A percentile compares a stretch with the other conserved stretches of the same genome.
phyloP scores from a whole-genome alignment of 2,329 filamentous ascomycete species.

The Cadophora sp. region DNA sequence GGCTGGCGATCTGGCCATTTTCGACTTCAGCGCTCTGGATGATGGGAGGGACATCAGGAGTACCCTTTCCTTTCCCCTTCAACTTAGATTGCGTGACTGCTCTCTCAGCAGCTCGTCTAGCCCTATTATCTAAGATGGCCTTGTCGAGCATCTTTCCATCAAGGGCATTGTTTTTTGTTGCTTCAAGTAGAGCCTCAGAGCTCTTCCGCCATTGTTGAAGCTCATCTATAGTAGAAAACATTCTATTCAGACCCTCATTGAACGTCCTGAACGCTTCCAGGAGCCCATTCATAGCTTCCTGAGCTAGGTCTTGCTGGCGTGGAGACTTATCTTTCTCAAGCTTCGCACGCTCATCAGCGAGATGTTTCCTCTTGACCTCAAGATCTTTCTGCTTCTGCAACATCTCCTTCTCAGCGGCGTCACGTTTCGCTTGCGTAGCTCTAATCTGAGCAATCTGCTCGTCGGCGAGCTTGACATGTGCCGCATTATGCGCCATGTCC shows the following conservation, averaged over 20 bases:
- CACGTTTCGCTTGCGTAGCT: neutral
- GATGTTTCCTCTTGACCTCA: neutral
- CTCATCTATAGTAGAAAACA: neutral
- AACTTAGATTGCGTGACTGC: neutral
- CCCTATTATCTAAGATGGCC: neutral
- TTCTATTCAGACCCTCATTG: neutral
- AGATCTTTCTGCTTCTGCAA: neutral
- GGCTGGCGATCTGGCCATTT: neutral
- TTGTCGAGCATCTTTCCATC: neutral
- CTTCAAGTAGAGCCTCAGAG: too few species aligned
- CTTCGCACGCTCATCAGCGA: neutral
- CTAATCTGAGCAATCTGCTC: neutral
- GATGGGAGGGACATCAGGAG: slow-evolving; percentile 1
- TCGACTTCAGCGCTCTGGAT: neutral
- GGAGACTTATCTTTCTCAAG: neutral
- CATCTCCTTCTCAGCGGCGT: slow-evolving; percentile 11
- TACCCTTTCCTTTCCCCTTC: neutral
- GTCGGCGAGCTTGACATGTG: neutral
- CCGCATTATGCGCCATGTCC: neutral
- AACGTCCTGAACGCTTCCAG: neutral
- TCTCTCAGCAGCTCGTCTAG: slow-evolving; percentile 1
- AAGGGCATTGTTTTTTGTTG: neutral
- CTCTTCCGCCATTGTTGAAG: neutral
- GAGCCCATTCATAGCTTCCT: slow-evolving; percentile 1
- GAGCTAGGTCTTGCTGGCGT: neutral